Base-by-base conservation (phyloP, 129 eudicot species). In the Escallonia herrerae region DNA sequence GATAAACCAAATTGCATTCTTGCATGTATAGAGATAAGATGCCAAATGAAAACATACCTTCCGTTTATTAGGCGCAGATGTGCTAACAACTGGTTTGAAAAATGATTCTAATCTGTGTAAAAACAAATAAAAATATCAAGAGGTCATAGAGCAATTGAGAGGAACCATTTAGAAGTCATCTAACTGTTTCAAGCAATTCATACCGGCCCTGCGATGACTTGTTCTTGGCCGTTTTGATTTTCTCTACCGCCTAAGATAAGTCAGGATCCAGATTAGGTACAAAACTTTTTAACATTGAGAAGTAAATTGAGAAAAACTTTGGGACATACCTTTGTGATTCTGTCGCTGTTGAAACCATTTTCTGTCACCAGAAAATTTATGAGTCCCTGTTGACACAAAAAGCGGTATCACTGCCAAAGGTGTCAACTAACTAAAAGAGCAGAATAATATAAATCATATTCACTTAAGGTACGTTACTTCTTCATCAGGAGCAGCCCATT, bases 401-500 rank as follows among this genome's bases (percentile, higher is more conserved):
- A 41, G n/a, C 2, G 43, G 6, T 7, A 78, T 42, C 37, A 53
- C 12, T 45, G n/a, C 50, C 14, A 51, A 41, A 62, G 40, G 62
- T 2, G 11, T 8, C n/a, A 37, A 56, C 5, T 13, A 51, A 58
- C 43, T 15, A 50, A 14, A 42, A 43, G 2, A 59, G 8, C 56
- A 58, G 15, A 53, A 54, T 6, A 40, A 58, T 40, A 5, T 2
- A 9, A 64, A 58, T 58, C 33, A 50, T 51, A 2, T 68, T 59
- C 47, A 61, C 39, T 3, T 14, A 62, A 13, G 76, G 43, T 67
- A 55, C 57, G 44, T 57, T 15, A 93, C 99, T 71, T 89, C 99
- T 86, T 94, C 97, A 77, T 94, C 99, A 9, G 99, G 99, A 74
- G 87, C 68, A 68, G 78, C 71, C 99, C 96, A 94, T 71, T 94